Percentiles rank a stretch among this genome's conserved stretches.
These are phyloP conservation scores for Exophiala viscosa DNA, from an alignment of 2,329 filamentous ascomycete genomes.

Conservation along the genomic window DNA sequence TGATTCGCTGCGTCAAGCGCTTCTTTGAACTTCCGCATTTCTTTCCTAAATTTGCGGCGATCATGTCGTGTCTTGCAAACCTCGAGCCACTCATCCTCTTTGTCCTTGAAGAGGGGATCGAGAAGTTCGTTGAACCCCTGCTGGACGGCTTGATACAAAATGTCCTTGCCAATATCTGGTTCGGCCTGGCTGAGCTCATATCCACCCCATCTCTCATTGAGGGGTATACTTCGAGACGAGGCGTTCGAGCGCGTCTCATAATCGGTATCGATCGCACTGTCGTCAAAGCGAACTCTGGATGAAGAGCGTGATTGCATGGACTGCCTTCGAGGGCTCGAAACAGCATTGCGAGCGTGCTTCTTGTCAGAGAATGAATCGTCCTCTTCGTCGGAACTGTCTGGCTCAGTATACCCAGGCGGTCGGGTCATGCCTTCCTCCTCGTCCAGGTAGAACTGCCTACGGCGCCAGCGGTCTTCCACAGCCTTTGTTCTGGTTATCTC, in stretches of 20 bases:
- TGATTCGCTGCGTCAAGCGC: slow-evolving; percentile 31
- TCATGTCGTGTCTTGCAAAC: slow-evolving; percentile 60
- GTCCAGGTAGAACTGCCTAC: slow-evolving; percentile 76
- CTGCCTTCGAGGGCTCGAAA: slow-evolving; percentile 30
- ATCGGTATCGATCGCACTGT: slow-evolving; percentile 63
- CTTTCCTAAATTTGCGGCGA: slow-evolving; percentile 53
- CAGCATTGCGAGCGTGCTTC: slow-evolving; percentile 3
- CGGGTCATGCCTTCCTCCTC: slow-evolving; percentile 73
- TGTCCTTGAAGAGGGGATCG: slow-evolving; percentile 75
- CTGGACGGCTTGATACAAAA: slow-evolving; percentile 86
- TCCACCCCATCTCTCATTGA: slow-evolving; percentile 68
- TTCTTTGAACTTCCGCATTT: slow-evolving; percentile 37
- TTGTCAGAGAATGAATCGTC: slow-evolving; percentile 26
- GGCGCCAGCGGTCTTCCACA: slow-evolving; percentile 69
- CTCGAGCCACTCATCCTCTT: slow-evolving; percentile 71
- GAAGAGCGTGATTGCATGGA: slow-evolving; percentile 66
- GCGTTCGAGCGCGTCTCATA: slow-evolving; percentile 69
- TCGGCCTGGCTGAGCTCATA: slow-evolving; percentile 78
- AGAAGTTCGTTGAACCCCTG: slow-evolving; percentile 91
- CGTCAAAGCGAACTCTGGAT: slow-evolving; percentile 73
- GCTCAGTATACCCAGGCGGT: slow-evolving; percentile 57
- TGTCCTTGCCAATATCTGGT: slow-evolving; percentile 77
- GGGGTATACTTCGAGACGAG: slow-evolving; percentile 65
- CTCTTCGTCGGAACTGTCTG: slow-evolving; percentile 39
- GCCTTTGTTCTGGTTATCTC: slow-evolving; percentile 38